Base-by-base conservation (phyloP, 75 land plant species). In the Sequoiadendron giganteum region DNA sequence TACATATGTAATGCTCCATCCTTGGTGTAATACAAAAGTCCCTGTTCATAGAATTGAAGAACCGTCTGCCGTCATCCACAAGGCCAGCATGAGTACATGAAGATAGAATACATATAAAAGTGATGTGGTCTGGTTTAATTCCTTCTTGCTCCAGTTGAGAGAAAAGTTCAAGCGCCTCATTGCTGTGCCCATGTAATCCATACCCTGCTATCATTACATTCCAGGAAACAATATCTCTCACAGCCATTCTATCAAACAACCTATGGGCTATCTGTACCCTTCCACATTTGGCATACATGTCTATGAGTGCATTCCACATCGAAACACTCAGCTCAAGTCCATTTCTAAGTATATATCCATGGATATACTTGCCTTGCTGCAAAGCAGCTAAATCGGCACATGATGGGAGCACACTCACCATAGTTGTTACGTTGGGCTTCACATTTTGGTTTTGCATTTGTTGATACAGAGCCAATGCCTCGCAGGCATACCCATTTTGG, bases 101-200 rank as follows among this genome's bases (percentile, higher is more conserved):
- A 75, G 84, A 87, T 34, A 87, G 42, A 77, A 87, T 3, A 75
- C 76, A 72, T 19, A 87, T 47, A 87, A 87, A 87, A 42, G 86
- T 88, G 8, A 88, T 30, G 18, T 34, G 70, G 56, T 87, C 87
- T 4, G 95, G 94, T 81, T 61, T 77, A 32, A 90, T 58, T n/a
- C 94, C 95, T 48, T 38, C 75, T n/a, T 82, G 90, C 72, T 89
- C 90, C 94, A 94, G 89, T 89, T 89, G 48, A 21, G 73, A 58
- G 86, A 90, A 90, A 15, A 58, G 10, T 15, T 65, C 19, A 36
- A 93, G 55, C 49, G 94, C 94, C 14, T 93, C 89, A 75, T 87
- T 19, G 21, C 86, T 70, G 38, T 61, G 77, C 48, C 96, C 94
- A 80, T 90, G 90, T 84, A 89, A 90, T 86, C 93, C 92, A 52